Base-by-base conservation (phyloP, 176 grass and related monocot genomes). In the Bonia amplexicaulis region DNA sequence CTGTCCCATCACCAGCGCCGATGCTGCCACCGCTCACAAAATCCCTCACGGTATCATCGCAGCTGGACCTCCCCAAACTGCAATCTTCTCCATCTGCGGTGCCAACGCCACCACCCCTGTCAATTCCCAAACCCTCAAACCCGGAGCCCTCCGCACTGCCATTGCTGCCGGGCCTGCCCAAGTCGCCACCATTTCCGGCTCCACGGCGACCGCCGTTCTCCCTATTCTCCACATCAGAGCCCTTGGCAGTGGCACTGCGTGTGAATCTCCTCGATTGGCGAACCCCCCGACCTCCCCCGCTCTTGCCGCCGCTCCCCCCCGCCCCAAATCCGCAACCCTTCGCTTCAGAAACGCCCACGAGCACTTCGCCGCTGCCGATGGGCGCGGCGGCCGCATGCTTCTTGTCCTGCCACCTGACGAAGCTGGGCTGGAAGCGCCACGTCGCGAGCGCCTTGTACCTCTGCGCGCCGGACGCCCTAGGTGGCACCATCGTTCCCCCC, bases 361-460 rank as follows among this genome's bases (percentile, higher is more conserved):
- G 3, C 26, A 15, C 63, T 20, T 51, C 48, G 40, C 49, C 19
- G 7, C 33, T 0, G 44, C 46, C 47, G 23, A 16, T 17, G 66
- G 79, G 41, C 27, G 42, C 7, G 22, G 63, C 37, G 10, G 78
- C 25, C 3, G 37, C 14, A 25, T 78, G 20, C 37, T 3, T n/a
- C 60, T 76, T 84, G 80, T 26, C 23, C 23, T 48, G 80, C 14
- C 37, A 4, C 89, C 85, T 79, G 69, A 76, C 81, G 85, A 46
- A 71, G 52, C 63, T 25, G 19, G 51, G 62, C 76, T 80, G 85
- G 89, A 91, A 91, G 42, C 89, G 89, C 89, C 89, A 91, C 11
- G 81, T 2, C 54, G 16, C 35, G 54, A 84, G 14, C 45, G 65
- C 81, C 76, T 91, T 91, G 81, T 70, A 74, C 76, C 81, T 84